Conservation (phyloP, 306 rosid genomes). For the Trifolium dubium region DNA sequence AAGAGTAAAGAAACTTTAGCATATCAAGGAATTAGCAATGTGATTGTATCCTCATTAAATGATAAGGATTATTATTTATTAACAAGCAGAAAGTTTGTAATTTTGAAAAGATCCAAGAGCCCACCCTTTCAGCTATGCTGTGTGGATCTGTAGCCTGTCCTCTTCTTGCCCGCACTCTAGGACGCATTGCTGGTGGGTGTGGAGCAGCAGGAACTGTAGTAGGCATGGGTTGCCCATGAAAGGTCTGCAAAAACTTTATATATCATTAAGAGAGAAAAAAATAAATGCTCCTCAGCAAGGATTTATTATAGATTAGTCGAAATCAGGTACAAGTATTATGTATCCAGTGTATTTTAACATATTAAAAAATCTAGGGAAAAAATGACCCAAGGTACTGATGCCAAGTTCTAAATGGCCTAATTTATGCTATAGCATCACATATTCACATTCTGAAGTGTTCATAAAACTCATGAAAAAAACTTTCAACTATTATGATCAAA, state of each 20-base stretch:
- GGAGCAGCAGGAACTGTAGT: conserved; percentile 65
- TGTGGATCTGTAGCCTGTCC: conserved; percentile 99
- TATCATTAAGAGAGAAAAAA: background rate
- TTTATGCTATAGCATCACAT: conserved; percentile 10
- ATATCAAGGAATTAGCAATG: conserved; percentile 7
- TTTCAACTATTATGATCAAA: background rate
- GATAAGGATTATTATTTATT: background rate
- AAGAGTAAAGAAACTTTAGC: conserved; percentile 6
- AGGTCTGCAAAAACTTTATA: conserved; percentile 58
- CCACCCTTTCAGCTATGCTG: conserved; percentile 97
- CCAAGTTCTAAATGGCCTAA: conserved; percentile 22
- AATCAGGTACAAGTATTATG: conserved; percentile 7
- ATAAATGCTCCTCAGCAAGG: conserved; percentile 6
- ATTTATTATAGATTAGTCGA: conserved; percentile 17
- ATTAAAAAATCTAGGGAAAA: background rate
- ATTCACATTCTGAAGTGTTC: conserved; percentile 6
- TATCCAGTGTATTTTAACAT: background rate
- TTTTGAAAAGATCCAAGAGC: conserved; percentile 39
- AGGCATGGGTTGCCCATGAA: conserved; percentile 80
- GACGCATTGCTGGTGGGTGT: conserved; percentile 93
- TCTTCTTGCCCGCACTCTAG: conserved; percentile 94
- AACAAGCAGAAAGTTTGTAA: conserved; percentile 21
- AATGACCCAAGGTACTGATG: background rate
- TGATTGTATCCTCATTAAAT: conserved; percentile 8
- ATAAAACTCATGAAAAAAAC: background rate